Percentiles rank a stretch among this genome's conserved stretches.
phyloP scores from a whole-genome alignment of 176 grass and related monocot genomes.

The Carex parvula region DNA sequence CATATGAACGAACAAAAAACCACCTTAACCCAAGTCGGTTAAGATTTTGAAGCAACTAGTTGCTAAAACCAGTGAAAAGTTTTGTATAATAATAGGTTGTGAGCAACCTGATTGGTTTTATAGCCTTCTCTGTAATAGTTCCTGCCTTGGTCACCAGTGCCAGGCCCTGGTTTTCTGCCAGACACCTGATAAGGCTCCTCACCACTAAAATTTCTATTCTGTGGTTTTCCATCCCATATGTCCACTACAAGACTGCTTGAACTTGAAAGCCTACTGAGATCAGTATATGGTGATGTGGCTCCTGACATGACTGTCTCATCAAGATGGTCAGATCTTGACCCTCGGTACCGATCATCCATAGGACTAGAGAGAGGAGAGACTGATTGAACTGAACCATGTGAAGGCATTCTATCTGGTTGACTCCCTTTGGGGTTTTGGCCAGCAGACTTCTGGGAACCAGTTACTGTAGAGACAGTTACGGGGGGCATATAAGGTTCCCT shows the following conservation, averaged over 20 bases:
- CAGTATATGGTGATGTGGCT: neutral
- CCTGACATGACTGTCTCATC: neutral
- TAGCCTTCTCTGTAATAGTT: neutral
- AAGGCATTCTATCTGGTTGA: neutral
- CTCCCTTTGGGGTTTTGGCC: neutral
- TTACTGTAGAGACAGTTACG: neutral
- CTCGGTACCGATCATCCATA: neutral
- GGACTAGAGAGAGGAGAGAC: neutral
- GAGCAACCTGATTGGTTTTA: neutral
- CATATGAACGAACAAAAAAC: neutral
- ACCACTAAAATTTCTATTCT: neutral
- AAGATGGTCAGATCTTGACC: neutral
- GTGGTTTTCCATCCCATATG: conserved; percentile 20
- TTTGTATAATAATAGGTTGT: neutral
- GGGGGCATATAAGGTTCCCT: neutral
- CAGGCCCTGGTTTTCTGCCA: neutral
- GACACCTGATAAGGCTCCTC: neutral
- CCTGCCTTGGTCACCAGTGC: conserved; percentile 10
- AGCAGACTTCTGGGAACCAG: neutral
- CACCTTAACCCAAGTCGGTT: neutral
- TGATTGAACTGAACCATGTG: neutral
- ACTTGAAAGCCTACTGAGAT: conserved; percentile 3
- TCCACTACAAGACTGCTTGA: conserved; percentile 16
- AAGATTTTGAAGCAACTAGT: neutral
- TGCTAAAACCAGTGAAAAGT: neutral